These are phyloP conservation scores for Beta lomatogona DNA, from an alignment of 179 eudicot species.

Conservation along the genomic window DNA sequence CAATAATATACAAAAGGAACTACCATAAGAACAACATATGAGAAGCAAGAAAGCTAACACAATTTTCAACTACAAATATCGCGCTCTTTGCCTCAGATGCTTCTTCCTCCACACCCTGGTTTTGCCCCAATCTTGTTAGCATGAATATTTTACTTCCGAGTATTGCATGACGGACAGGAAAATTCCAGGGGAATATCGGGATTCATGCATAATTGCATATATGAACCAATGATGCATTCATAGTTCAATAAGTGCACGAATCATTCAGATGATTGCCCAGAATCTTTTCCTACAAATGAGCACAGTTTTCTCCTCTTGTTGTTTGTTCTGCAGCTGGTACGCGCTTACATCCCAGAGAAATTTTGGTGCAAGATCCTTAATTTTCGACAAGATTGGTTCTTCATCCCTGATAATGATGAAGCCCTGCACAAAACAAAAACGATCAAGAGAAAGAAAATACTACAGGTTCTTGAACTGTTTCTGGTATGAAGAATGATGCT, in stretches of 20 bases:
- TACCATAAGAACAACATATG: neutral
- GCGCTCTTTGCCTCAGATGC: no score
- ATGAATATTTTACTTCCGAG: neutral
- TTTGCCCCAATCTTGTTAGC: neutral
- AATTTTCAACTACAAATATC: neutral
- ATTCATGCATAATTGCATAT: neutral
- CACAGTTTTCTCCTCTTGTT: slow-evolving; percentile 57
- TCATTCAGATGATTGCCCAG: slow-evolving; percentile 68
- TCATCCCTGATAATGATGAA: slow-evolving; percentile 75
- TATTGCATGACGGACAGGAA: neutral
- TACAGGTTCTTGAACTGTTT: no score
- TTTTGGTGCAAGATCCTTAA: slow-evolving; percentile 62
- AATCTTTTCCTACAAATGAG: slow-evolving; percentile 82
- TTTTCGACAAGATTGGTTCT: slow-evolving; percentile 54
- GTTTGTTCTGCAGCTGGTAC: slow-evolving; percentile 63
- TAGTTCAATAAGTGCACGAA: neutral
- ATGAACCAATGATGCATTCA: neutral
- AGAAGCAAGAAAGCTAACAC: neutral
- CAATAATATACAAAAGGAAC: neutral
- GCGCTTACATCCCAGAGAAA: slow-evolving; percentile 84
- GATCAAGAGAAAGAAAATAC: no score
- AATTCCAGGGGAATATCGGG: neutral
- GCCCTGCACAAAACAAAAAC: slow-evolving; percentile 56
- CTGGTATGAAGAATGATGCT: no score
- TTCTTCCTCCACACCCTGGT: neutral